Evolutionary conservation across 768 basidiomycete genomes (phyloP).

Genomic region (Trametes cingulata): DNA sequence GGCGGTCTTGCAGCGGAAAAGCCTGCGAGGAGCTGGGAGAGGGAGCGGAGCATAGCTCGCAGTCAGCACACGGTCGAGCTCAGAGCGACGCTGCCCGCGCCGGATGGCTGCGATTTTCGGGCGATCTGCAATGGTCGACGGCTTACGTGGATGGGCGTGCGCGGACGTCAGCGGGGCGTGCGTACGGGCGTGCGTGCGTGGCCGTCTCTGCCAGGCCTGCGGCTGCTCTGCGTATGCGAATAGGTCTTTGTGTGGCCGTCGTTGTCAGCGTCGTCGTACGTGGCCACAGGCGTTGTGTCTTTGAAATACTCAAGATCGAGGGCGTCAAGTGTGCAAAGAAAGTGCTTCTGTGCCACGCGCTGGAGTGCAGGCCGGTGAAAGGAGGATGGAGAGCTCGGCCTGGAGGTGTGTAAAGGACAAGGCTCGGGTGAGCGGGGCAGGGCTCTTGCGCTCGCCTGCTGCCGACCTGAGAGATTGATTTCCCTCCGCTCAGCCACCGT

Average conservation of each 20-base stretch:
- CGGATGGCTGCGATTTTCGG: conserved; percentile 3
- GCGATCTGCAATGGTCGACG: conserved; percentile 5
- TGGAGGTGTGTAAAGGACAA: not conserved
- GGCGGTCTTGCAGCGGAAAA: not conserved
- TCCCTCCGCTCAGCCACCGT: conserved; percentile 15
- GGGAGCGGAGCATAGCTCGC: conserved; percentile 4
- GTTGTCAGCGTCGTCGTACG: not conserved
- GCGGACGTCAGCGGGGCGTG: not conserved
- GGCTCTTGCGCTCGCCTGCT: not conserved
- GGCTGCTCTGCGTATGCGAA: no score
- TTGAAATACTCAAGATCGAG: not conserved
- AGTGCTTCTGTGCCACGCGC: not conserved
- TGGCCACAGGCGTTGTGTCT: no score
- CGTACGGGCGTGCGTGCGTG: not conserved
- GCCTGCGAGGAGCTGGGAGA: conserved; percentile 1
- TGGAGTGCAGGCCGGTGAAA: not conserved
- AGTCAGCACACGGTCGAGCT: conserved; percentile 6
- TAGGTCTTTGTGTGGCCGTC: not conserved
- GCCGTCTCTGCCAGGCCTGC: no score
- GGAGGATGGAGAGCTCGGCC: not conserved
- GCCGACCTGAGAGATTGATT: not conserved
- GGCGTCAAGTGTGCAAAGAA: not conserved
- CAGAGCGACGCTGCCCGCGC: not conserved
- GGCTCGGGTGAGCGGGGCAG: not conserved
- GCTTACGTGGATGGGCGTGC: conserved; percentile 8